A percentile compares a stretch with the other conserved stretches of the same genome.
Conservation (phyloP, 2,329 filamentous ascomycete genomes). For the Westerdykella sp. region DNA sequence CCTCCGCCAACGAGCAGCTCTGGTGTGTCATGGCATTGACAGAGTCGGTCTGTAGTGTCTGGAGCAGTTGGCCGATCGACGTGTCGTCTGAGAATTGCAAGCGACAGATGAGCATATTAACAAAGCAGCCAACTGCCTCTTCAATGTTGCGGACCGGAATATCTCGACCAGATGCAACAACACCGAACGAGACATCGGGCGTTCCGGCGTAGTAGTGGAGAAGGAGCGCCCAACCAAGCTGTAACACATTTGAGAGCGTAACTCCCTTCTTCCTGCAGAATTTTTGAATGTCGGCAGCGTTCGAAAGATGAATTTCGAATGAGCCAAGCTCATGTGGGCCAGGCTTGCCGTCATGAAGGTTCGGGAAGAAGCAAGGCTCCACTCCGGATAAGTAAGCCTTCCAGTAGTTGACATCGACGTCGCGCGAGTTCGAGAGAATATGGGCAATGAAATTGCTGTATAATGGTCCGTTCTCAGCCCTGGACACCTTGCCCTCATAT, state of each 20-base stretch:
- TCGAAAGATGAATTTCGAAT: slow-evolving; percentile 37
- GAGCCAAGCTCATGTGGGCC: slow-evolving; percentile 32
- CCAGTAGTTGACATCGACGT: slow-evolving; percentile 41
- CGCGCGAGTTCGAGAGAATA: slow-evolving; percentile 22
- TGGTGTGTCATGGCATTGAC: slow-evolving; percentile 46
- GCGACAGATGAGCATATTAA: slow-evolving; percentile 52
- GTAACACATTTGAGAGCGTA: slow-evolving; percentile 47
- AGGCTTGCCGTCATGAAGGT: slow-evolving; percentile 30
- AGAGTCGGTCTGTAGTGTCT: slow-evolving; percentile 43
- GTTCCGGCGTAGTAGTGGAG: slow-evolving; percentile 45
- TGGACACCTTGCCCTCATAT: slow-evolving; percentile 39
- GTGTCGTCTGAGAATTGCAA: slow-evolving; percentile 35
- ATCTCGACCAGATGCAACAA: slow-evolving; percentile 50
- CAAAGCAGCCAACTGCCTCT: slow-evolving; percentile 47
- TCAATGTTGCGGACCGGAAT: slow-evolving; percentile 45
- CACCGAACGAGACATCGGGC: slow-evolving; percentile 49
- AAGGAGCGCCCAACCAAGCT: slow-evolving; percentile 49
- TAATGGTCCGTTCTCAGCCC: slow-evolving; percentile 30
- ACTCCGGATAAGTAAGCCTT: slow-evolving; percentile 40
- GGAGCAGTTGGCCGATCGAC: slow-evolving; percentile 37
- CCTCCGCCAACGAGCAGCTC: slow-evolving; percentile 41
- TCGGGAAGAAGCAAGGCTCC: slow-evolving; percentile 45
- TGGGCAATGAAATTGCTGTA: slow-evolving; percentile 37
- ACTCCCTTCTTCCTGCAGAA: slow-evolving; percentile 40
- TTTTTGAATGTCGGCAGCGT: slow-evolving; percentile 13